Conservation (phyloP, 2,329 filamentous ascomycete species). For the Delphinella strobiligena region DNA sequence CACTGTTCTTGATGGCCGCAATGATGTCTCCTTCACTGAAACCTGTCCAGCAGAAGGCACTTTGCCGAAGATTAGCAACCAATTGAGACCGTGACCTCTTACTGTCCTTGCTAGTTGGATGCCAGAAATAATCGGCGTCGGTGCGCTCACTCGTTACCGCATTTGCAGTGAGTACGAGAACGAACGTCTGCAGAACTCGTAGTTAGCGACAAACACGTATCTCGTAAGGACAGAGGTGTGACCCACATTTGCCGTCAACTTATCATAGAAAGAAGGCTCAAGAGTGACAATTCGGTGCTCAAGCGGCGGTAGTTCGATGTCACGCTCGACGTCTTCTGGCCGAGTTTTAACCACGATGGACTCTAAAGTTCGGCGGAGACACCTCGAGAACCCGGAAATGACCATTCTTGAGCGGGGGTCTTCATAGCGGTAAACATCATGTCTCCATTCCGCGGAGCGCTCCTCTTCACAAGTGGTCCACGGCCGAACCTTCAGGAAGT, state of each 20-base stretch:
- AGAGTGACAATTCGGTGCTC: constrained; percentile 60
- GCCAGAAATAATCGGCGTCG: constrained; percentile 82
- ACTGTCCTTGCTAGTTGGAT: constrained; percentile 61
- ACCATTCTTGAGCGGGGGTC: constrained; percentile 35
- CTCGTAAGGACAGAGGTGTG: too few relatives aligned
- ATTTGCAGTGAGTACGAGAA: constrained; percentile 74
- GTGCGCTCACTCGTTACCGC: constrained; percentile 75
- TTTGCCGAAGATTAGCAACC: constrained; percentile 68
- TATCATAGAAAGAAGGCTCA: constrained; percentile 75
- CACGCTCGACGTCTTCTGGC: constrained; percentile 53
- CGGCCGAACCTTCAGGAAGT: constrained; percentile 65
- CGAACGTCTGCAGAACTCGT: too few relatives aligned
- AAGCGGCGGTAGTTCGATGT: constrained; percentile 58
- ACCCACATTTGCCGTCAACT: constrained; percentile 68
- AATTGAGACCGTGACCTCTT: constrained; percentile 53
- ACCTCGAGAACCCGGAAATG: constrained; percentile 40
- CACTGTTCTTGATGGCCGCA: constrained; percentile 53
- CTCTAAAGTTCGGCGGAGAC: constrained; percentile 59
- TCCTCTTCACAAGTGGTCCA: constrained; percentile 54
- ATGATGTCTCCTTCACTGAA: constrained; percentile 52
- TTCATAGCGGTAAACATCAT: constrained; percentile 50
- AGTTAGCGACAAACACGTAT: too few relatives aligned
- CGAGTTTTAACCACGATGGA: constrained; percentile 72
- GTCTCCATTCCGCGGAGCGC: constrained; percentile 56
- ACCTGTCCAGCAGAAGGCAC: constrained; percentile 78